Evolutionary conservation across 352 stramenopile species (phyloP).

Genomic region (Phytophthora pini): DNA sequence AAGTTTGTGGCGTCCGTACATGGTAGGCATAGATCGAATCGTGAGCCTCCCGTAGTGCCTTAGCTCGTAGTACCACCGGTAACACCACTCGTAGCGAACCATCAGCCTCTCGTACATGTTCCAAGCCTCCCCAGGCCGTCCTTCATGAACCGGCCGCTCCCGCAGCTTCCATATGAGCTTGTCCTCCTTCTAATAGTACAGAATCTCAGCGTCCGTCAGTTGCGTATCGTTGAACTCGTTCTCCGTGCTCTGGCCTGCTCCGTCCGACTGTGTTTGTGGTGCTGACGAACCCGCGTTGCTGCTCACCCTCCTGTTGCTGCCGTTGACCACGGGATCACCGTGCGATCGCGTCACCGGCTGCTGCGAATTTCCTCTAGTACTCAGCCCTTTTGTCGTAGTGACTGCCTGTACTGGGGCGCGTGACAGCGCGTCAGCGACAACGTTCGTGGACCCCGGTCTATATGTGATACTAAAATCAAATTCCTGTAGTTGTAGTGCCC

Average conservation of each 20-base stretch:
- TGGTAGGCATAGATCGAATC: slow-evolving; percentile 23
- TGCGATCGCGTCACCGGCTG: too few relatives aligned
- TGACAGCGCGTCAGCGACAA: slow-evolving; percentile 27
- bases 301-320: too few relatives aligned
- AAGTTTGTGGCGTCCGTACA: slow-evolving; percentile 17
- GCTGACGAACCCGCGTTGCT: too few relatives aligned
- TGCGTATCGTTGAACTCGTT: too few relatives aligned
- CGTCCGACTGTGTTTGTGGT: too few relatives aligned
- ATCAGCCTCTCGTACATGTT: neutral
- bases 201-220: too few relatives aligned
- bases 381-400: too few relatives aligned
- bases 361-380: too few relatives aligned
- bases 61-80: slow-evolving; percentile 11
- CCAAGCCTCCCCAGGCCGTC: neutral
- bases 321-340: too few relatives aligned
- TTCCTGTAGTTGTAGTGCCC: slow-evolving; percentile 10
- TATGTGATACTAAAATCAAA: slow-evolving; percentile 12
- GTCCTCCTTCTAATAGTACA: neutral
- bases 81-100: slow-evolving; percentile 12
- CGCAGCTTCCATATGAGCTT: neutral
- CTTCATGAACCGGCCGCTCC: too few relatives aligned
- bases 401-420: slow-evolving; percentile 12
- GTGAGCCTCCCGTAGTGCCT: slow-evolving; percentile 13
- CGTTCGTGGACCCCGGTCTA: slow-evolving; percentile 13
- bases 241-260: too few relatives aligned